Conservation (phyloP, 331 rosid species). For the Malus hybrid region DNA sequence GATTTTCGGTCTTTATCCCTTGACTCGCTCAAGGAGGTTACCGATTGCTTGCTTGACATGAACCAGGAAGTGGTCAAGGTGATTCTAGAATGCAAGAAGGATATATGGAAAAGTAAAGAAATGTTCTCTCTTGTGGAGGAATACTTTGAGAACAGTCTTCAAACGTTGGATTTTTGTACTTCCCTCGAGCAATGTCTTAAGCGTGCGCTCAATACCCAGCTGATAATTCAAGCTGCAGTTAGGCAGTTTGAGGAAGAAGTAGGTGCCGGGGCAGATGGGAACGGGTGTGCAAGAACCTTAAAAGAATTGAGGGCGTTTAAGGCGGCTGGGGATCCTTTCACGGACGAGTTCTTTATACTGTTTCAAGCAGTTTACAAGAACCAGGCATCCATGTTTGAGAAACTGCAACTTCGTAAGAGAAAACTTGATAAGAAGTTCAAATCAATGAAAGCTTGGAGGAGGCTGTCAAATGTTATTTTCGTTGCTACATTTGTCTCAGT, state of each 20-base stretch:
- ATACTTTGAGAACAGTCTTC: slow-evolving; percentile 60
- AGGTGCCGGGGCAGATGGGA: not conserved
- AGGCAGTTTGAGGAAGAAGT: slow-evolving; percentile 49
- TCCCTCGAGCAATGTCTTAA: slow-evolving; percentile 58
- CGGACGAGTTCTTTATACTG: no score
- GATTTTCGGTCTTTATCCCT: slow-evolving; percentile 55
- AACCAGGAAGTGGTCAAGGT: slow-evolving; percentile 65
- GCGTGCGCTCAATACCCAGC: slow-evolving; percentile 25
- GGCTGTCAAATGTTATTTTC: slow-evolving; percentile 20
- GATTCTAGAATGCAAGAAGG: slow-evolving; percentile 56
- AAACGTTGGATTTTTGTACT: slow-evolving; percentile 61
- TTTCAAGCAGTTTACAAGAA: no score
- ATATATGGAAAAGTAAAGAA: slow-evolving; percentile 59
- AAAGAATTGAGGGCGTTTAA: no score
- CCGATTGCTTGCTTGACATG: slow-evolving; percentile 65
- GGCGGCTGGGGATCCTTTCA: no score
- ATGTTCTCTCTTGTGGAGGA: slow-evolving; percentile 53
- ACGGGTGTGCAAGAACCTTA: no score
- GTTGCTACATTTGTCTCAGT: slow-evolving; percentile 69
- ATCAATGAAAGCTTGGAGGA: no score
- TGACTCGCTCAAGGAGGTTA: slow-evolving; percentile 57
- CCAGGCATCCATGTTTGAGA: no score
- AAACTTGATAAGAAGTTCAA: no score
- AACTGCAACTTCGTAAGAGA: no score
- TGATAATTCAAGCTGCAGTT: slow-evolving; percentile 51